A percentile compares a stretch with the other conserved stretches of the same genome.
Evolutionary conservation across 148 eudicot species (phyloP).

Genomic region (Vaccinium vitisidaea): DNA sequence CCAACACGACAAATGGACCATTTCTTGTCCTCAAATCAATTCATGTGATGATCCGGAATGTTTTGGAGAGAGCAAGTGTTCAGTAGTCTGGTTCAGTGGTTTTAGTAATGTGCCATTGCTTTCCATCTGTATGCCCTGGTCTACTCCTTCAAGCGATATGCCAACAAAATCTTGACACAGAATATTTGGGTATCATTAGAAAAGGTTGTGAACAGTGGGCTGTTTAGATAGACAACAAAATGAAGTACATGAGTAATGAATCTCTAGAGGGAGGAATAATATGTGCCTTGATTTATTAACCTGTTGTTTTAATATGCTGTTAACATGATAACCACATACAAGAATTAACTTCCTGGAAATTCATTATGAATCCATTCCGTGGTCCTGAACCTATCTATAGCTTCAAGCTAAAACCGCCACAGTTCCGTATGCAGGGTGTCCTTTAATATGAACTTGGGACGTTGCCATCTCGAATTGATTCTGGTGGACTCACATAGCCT

Average conservation of each 20-base stretch:
- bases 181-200: neutral
- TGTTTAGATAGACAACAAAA: neutral
- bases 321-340: neutral
- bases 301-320: neutral
- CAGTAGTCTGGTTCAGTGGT: neutral
- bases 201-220: neutral
- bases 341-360: neutral
- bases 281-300: neutral
- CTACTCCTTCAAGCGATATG: neutral
- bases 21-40: neutral
- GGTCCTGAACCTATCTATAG: neutral
- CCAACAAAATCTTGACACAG: neutral
- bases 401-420: conserved; percentile 6
- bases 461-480: neutral
- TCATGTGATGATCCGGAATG: neutral
- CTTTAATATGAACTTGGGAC: neutral
- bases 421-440: neutral
- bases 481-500: neutral
- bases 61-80: conserved; percentile 9
- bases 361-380: neutral
- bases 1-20: neutral
- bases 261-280: neutral
- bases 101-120: neutral
- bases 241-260: neutral
- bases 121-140: neutral